These are phyloP conservation scores for Ogataea hybrid DNA, from an alignment of 1,139 yeast species.

Conservation along the genomic window DNA sequence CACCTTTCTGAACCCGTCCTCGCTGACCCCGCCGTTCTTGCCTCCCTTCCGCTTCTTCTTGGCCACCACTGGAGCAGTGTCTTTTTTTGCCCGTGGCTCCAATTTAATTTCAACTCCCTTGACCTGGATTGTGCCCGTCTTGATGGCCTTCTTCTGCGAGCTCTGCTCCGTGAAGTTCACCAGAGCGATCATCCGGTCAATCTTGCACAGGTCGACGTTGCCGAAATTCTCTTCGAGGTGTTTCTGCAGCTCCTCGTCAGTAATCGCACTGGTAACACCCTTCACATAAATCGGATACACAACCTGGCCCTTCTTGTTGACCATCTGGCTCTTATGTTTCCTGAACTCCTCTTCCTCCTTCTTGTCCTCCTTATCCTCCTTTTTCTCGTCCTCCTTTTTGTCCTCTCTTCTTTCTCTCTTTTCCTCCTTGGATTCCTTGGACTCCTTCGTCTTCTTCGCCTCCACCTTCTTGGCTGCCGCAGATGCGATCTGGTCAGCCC, in stretches of 20 bases:
- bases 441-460: conserved; percentile 16
- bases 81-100: conserved; percentile 38
- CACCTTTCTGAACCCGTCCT: conserved; percentile 28
- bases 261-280: conserved; percentile 38
- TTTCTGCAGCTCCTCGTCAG: conserved; percentile 37
- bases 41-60: conserved; percentile 22
- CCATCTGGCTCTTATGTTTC: conserved; percentile 19
- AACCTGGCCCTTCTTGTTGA: conserved; percentile 26
- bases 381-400: conserved; percentile 18
- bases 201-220: conserved; percentile 41
- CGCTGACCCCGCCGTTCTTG: conserved; percentile 15
- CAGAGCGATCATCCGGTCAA: conserved; percentile 43
- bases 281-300: conserved; percentile 50
- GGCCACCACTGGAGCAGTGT: conserved; percentile 10
- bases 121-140: conserved; percentile 34
- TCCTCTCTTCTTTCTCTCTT: conserved; percentile 13
- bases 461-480: conserved; percentile 15
- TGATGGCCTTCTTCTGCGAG: conserved; percentile 42
- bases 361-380: conserved; percentile 17
- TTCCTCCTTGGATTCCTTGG: conserved; percentile 14
- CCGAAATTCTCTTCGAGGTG: conserved; percentile 44
- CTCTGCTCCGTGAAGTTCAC: conserved; percentile 46
- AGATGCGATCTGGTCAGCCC: conserved; percentile 27
- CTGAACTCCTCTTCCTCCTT: conserved; percentile 14
- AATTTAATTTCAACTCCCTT: conserved; percentile 37